Evolutionary conservation across 352 stramenopile species (phyloP).

Genomic region (Albugo candida): DNA sequence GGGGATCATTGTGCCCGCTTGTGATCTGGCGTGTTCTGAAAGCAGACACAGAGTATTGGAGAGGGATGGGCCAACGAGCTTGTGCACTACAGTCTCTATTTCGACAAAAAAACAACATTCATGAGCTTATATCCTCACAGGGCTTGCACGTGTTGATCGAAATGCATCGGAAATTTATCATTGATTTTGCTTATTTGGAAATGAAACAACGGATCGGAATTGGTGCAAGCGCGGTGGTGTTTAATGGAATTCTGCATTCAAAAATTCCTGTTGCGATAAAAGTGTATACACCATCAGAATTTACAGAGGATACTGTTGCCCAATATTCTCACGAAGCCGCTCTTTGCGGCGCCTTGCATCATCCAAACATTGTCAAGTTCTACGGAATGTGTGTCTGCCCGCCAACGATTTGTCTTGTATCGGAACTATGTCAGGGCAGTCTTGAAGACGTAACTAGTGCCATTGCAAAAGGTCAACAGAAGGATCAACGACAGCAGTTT

Average conservation of each 20-base stretch:
- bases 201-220: conserved; percentile 28
- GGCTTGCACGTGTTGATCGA: conserved; percentile 49
- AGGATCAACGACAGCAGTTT: conserved; percentile 18
- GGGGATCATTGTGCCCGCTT: conserved; percentile 9
- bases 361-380: conserved; percentile 27
- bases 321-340: conserved; percentile 36
- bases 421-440: conserved; percentile 50
- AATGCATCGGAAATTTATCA: conserved; percentile 48
- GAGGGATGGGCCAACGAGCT: conserved; percentile 6
- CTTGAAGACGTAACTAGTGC: conserved; percentile 19
- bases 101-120: conserved; percentile 2
- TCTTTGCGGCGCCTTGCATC: conserved; percentile 20
- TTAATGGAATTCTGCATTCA: conserved; percentile 16
- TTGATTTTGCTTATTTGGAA: conserved; percentile 54
- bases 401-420: conserved; percentile 45
- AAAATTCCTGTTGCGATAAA: conserved; percentile 29
- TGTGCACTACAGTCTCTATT: conserved; percentile 3
- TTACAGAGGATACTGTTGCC: conserved; percentile 29
- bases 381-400: conserved; percentile 46
- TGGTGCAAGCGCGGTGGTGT: conserved; percentile 25
- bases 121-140: conserved; percentile 11
- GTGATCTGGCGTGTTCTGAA: conserved; percentile 9
- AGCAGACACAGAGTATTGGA: conserved; percentile 18
- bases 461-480: conserved; percentile 2
- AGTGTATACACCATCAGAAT: conserved; percentile 28